phyloP scores from a whole-genome alignment of 208 protist species.

The Wallacemonas sp. region DNA sequence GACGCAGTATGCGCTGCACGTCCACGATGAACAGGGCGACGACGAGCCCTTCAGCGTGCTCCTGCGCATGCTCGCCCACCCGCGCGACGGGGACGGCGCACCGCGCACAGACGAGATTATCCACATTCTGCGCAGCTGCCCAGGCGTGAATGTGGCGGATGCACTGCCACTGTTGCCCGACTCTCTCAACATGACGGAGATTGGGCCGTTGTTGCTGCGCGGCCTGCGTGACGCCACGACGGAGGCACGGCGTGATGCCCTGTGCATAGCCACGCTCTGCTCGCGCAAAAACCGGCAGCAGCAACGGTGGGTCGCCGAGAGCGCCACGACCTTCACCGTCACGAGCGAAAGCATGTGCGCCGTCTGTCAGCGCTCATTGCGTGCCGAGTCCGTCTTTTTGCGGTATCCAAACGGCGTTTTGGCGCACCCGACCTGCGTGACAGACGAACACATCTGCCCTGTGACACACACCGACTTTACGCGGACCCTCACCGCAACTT shows the following conservation, averaged over 20 bases:
- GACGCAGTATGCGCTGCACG: constrained; percentile 47
- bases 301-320: constrained; percentile 25
- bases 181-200: constrained; percentile 31
- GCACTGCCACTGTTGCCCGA: constrained; percentile 73
- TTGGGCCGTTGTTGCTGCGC: constrained; percentile 52
- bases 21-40: constrained; percentile 35
- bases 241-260: constrained; percentile 26
- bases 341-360: constrained; percentile 44
- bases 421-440: constrained; percentile 65
- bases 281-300: constrained; percentile 26
- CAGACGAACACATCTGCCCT: constrained; percentile 52
- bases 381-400: constrained; percentile 55
- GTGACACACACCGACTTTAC: constrained; percentile 36
- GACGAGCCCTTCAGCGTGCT: constrained; percentile 40
- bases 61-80: constrained; percentile 35
- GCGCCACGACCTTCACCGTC: constrained; percentile 24
- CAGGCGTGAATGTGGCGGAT: constrained; percentile 39
- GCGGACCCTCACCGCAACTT: background rate
- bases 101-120: constrained; percentile 43
- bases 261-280: constrained; percentile 37
- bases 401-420: constrained; percentile 68
- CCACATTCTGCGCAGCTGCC: constrained; percentile 39
- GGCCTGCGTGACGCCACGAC: constrained; percentile 40
- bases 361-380: constrained; percentile 58
- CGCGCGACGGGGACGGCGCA: background rate